phyloP scores from a whole-genome alignment of 192 early-diverging fungal species.

The Entomortierella chlamydospora region DNA sequence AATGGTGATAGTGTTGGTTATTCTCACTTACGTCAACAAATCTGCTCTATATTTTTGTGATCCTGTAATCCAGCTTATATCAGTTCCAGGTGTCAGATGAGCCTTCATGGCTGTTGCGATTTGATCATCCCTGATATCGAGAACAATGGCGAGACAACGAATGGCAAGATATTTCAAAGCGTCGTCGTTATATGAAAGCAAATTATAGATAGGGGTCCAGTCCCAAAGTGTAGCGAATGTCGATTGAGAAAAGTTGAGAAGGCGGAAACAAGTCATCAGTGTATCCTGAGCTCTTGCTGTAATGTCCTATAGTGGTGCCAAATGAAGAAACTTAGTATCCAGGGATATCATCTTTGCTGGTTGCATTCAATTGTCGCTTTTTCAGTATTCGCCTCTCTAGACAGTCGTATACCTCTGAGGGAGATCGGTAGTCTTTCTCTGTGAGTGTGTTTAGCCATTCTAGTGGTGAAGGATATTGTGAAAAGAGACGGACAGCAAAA shows the following conservation, averaged over 20 bases:
- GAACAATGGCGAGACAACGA: slow-evolving; percentile 59
- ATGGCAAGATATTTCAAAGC: slow-evolving; percentile 58
- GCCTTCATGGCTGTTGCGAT: slow-evolving; percentile 35
- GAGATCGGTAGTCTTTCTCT: slow-evolving; percentile 27
- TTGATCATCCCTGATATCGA: slow-evolving; percentile 62
- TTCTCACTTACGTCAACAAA: slow-evolving; percentile 49
- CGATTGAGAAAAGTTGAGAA: slow-evolving; percentile 59
- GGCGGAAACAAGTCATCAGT: slow-evolving; percentile 63
- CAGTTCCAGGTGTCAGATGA: slow-evolving; percentile 20
- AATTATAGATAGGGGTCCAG: slow-evolving; percentile 62
- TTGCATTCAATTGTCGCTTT: too few relatives aligned
- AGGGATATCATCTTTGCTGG: too few relatives aligned
- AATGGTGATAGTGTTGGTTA: neutral
- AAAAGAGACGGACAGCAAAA: slow-evolving; percentile 68
- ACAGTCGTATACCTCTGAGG: slow-evolving; percentile 34
- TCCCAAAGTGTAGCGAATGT: slow-evolving; percentile 68
- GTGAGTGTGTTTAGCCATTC: slow-evolving; percentile 59
- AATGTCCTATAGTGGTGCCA: slow-evolving; percentile 19
- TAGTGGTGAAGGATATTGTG: slow-evolving; percentile 63
- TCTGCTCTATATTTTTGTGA: slow-evolving; percentile 46
- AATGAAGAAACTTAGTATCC: too few relatives aligned
- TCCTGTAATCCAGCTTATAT: slow-evolving; percentile 43
- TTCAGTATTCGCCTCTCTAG: too few relatives aligned
- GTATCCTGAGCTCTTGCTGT: slow-evolving; percentile 53
- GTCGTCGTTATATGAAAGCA: slow-evolving; percentile 55